phyloP scores from a whole-genome alignment of 2,329 filamentous ascomycete species.

The Aspergillus pseudoviridinutans region DNA sequence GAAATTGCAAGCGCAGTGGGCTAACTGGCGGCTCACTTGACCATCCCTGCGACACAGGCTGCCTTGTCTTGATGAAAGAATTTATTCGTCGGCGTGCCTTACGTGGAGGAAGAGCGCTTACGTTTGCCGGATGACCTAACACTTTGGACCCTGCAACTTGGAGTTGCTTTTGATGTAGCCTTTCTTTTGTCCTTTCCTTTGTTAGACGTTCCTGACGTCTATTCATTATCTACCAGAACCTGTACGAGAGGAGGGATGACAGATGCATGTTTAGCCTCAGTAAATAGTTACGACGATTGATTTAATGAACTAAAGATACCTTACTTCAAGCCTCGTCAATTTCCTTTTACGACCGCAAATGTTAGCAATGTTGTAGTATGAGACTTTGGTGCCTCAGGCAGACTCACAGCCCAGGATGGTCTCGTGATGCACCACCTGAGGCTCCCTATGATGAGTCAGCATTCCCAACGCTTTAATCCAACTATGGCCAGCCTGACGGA shows the following conservation, averaged over 20 bases:
- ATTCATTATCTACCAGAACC: conserved; percentile 4
- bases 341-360: neutral
- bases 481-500: conserved; percentile 8
- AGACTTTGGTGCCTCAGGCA: neutral
- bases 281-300: neutral
- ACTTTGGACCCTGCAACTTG: conserved; percentile 7
- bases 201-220: conserved; percentile 11
- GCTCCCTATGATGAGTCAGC: conserved; percentile 1
- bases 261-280: neutral
- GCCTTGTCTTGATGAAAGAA: neutral
- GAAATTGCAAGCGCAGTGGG: conserved; percentile 22
- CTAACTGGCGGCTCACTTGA: conserved; percentile 4
- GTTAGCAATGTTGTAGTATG: no score
- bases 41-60: neutral
- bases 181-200: conserved; percentile 23
- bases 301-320: neutral
- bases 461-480: conserved; percentile 13
- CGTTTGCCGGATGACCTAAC: conserved; percentile 7
- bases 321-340: neutral
- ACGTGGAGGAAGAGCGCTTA: neutral
- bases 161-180: conserved; percentile 1
- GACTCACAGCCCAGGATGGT: neutral
- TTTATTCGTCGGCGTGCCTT: neutral
- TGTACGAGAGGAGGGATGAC: conserved; percentile 8
- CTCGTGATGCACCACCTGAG: conserved; percentile 1